A percentile compares a stretch with the other conserved stretches of the same genome.
Conservation (phyloP, 345 rosid species). For the Ricinus communis region DNA sequence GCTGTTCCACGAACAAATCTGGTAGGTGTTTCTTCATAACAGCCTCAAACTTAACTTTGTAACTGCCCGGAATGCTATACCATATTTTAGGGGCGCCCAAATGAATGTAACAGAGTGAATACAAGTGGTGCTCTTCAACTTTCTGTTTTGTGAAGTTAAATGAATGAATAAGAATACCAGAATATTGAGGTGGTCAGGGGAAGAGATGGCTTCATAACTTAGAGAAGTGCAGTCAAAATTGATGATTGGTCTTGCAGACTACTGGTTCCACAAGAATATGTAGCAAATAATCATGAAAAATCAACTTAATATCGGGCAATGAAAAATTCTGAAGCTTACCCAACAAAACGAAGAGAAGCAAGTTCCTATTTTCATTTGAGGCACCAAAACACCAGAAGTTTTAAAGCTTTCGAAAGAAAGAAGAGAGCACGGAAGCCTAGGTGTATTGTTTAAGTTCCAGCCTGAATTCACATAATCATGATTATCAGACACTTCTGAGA, state of each 20-base stretch:
- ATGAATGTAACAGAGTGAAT: slow-evolving; percentile 61
- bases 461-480: slow-evolving; percentile 43
- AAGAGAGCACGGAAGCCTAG: slow-evolving; percentile 68
- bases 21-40: slow-evolving; percentile 36
- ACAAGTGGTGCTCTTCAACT: slow-evolving; percentile 62
- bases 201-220: no score
- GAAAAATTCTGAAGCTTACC: slow-evolving; percentile 46
- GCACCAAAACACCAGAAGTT: slow-evolving; percentile 40
- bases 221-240: not conserved
- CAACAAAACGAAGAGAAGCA: slow-evolving; percentile 60
- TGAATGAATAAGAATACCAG: slow-evolving; percentile 15
- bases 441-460: slow-evolving; percentile 71
- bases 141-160: slow-evolving; percentile 48
- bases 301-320: not conserved
- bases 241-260: not conserved
- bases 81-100: slow-evolving; percentile 67
- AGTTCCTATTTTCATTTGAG: slow-evolving; percentile 68
- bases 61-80: slow-evolving; percentile 55
- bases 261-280: not conserved
- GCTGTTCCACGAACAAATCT: slow-evolving; percentile 27
- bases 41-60: slow-evolving; percentile 39
- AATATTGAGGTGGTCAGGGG: slow-evolving; percentile 2
- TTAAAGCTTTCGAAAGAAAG: slow-evolving; percentile 50
- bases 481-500: slow-evolving; percentile 22
- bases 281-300: not conserved